Evolutionary conservation across 495 filamentous ascomycete species (phyloP).

Genomic region (Aspergillus leporis): DNA sequence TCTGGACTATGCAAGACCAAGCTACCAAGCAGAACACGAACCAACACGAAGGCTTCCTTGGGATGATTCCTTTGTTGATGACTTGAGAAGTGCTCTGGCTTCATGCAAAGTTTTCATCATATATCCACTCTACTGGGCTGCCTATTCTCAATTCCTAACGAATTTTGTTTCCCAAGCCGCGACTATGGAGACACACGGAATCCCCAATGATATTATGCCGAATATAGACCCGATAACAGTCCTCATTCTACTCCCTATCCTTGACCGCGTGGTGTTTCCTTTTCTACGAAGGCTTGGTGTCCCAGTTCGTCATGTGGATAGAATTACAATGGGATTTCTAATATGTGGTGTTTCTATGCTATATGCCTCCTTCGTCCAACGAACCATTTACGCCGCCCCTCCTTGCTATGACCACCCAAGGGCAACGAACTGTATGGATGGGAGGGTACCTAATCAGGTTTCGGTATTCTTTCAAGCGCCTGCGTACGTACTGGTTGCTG

Average conservation of each 20-base stretch:
- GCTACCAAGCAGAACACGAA: background rate
- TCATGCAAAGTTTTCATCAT: background rate
- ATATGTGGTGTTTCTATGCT: too few species aligned
- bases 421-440: too few species aligned
- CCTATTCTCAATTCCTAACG: background rate
- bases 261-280: too few species aligned
- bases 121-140: constrained; percentile 4
- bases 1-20: background rate
- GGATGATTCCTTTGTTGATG: background rate
- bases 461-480: background rate
- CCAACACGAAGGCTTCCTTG: background rate
- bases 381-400: too few species aligned
- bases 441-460: background rate
- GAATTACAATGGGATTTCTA: too few species aligned
- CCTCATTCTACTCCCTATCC: too few species aligned
- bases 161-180: constrained; percentile 1
- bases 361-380: too few species aligned
- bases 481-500: background rate
- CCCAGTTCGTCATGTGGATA: too few species aligned
- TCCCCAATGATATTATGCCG: too few species aligned
- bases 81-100: background rate
- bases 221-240: too few species aligned
- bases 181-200: background rate
- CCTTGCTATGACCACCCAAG: too few species aligned
- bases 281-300: too few species aligned